Evolutionary conservation across 495 filamentous ascomycete species (phyloP), one percentile per base, ranked within the genome.

Genomic region (Bacidia rubella): DNA sequence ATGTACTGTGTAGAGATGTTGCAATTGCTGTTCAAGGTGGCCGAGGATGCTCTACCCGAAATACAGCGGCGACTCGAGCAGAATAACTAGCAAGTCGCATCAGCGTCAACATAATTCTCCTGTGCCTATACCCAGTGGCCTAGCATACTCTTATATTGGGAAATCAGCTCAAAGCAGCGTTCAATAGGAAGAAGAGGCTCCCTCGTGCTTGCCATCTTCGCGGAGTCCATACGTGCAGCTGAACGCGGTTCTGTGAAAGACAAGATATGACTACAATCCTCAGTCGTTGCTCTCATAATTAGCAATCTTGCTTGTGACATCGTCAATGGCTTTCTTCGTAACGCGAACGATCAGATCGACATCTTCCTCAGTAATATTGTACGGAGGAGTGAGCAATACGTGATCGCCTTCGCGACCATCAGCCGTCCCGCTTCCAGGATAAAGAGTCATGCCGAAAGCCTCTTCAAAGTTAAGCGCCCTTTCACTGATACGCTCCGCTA

Each of bases 391-490:
- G 51, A 95, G 57, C 27, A 93, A 68, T 12, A 90, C 65, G 67
- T 89, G 83, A 59, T 95, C 89, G 1, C 86, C 87, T 2, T 58
- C 64, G 25, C 73, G 61, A 0, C 85, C 84, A 60, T 87, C 83
- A 0, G 72, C 77, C 0, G 80, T 81, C 3, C 86, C 87, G 1
- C 70, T 62, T 3, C 80, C 79, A 20, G 80, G 80, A 62, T 92
- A 93, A 17, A 93, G 58, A 0, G 74, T 78, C 54, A 94, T 75
- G 19, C 71, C 73, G 54, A 81, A 76, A n/a, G 7, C 41, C 7
- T 9, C 9, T 9, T 71, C 72, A 17, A 35, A 35, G 11, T 75
- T 65, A 0, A 68, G 54, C 0, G 62, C 56, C 26, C 83, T 58
- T 51, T 77, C 70, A 53, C 79, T 71, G 9, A 87, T 68, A 15